These are phyloP conservation scores for Phyllosticta citrichinensis DNA, from an alignment of 2,329 filamentous ascomycete genomes.

Conservation along the genomic window DNA sequence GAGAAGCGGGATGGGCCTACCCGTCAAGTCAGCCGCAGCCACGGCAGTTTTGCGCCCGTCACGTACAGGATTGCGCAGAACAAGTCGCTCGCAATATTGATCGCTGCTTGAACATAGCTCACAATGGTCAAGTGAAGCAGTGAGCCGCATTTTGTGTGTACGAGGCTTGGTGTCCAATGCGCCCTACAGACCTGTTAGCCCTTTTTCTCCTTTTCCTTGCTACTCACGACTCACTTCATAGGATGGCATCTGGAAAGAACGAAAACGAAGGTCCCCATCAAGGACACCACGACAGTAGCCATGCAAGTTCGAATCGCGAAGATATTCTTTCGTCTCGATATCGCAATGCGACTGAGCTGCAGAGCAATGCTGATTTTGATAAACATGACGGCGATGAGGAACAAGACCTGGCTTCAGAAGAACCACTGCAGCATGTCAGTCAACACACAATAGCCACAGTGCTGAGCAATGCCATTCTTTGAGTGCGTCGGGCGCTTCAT, in stretches of 20 bases:
- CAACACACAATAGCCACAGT: not conserved
- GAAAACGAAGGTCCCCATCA: constrained; percentile 27
- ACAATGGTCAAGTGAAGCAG: not conserved
- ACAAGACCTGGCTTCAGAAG: constrained; percentile 28
- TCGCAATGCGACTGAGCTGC: constrained; percentile 26
- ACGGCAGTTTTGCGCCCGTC: not conserved
- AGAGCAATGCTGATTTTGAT: constrained; percentile 27
- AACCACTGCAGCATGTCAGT: constrained; percentile 20
- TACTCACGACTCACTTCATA: constrained; percentile 10
- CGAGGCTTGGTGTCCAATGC: not conserved
- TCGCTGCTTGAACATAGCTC: constrained; percentile 12
- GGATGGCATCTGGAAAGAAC: constrained; percentile 19
- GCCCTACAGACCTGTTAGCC: not conserved
- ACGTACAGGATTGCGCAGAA: constrained; percentile 24
- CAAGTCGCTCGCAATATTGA: constrained; percentile 29
- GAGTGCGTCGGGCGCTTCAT: constrained; percentile 4
- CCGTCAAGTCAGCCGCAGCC: not conserved
- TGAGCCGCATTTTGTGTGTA: constrained; percentile 1
- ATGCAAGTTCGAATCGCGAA: constrained; percentile 21
- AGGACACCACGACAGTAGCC: constrained; percentile 20
- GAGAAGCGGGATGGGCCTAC: constrained; percentile 16
- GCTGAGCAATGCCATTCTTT: constrained; percentile 1
- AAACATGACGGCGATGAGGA: constrained; percentile 25
- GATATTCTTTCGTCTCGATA: constrained; percentile 18
- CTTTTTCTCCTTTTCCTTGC: not conserved